Evolutionary conservation across 2,329 filamentous ascomycete genomes (phyloP), one percentile per base, ranked within the genome.

Genomic region (Albifimbria verrucaria): DNA sequence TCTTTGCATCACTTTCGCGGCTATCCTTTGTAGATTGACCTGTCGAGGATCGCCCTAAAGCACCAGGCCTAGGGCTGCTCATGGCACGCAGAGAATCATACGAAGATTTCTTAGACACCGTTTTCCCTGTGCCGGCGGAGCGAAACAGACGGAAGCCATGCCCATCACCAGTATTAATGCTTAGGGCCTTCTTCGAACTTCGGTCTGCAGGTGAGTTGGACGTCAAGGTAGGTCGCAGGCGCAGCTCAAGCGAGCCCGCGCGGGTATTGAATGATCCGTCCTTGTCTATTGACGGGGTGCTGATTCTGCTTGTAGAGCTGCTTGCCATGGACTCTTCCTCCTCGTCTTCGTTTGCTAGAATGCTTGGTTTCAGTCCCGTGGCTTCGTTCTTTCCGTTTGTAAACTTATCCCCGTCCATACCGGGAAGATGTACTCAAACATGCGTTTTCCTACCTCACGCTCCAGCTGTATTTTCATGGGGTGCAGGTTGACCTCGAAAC

Each of bases 401-500:
- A 4, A 60, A 56, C 52, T 72, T 75, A 72, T 68, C 86, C n/a
- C 69, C 75, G 20, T 87, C 86, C 60, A 90, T 83, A 11, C 89
- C 90, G 94, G 95, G 76, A 99, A 99, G 61, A 99, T 91, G 71
- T 99, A 99, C 72, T 97, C 92, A 61, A 99, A 96, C 2, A 99
- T 77, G 60, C 88, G 91, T 73, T 95, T 93, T 44, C 92, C 93
- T 48, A 96, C 87, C 62, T 97, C 92, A 32, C 87, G 88, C 71
- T 99, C 94, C 32, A 99, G 78, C 68, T 99, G 94, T 21, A 99
- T 86, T 70, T 92, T 95, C 68, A 99, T 82, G 0, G 94, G 95
- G 68, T 95, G 92, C 20, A 99, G 76, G 52, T 92, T 91, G 52
- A 99, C 90, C 69, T 97, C 92, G 64, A 99, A 99, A 63, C 95